Base-by-base conservation (phyloP, 1,284 basidiomycete species). In the Pseudozyma sp. region DNA sequence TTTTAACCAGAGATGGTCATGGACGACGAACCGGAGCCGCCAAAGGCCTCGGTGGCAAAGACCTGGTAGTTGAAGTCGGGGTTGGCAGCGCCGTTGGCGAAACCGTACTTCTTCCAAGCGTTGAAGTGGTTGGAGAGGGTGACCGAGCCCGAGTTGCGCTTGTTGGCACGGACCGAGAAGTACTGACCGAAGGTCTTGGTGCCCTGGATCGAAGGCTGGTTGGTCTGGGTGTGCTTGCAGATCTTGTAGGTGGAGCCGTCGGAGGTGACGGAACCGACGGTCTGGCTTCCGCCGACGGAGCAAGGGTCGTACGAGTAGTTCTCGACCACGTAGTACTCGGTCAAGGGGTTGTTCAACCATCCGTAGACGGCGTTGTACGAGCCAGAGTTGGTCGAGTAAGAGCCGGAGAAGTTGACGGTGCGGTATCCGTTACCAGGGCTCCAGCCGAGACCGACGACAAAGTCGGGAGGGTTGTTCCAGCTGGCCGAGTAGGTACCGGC, bases 301-400 rank as follows among this genome's bases (percentile, higher is more conserved):
- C 61, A 65, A n/a, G 64, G 68, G 51, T 71, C 54, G 56, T 64
- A 69, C 17, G 39, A 48, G 50, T 66, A 71, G 56, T 71, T 66
- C 43, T 71, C 68, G 4, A 71, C 61, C 5, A 71, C 48, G 53
- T 71, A 71, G 65, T 71, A 71, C 40, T 71, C 68, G 47, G 62
- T 66, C 29, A 71, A 29, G 0, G 68, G 68, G 42, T 49, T 62
- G 59, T 66, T 57, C 40, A 66, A 54, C 68, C 68, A 71, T 9
- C 68, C 68, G 42, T 71, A 71, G 4, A 68, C 64, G 29, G 68
- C 61, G 46, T 62, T 43, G 65, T 71, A 71, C 34, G 57, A 61
- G 46, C 58, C 54, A 16, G 61, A 57, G 39, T 61, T 62, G 33
- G 58, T 40, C 19, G 54, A 33, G 53, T 68, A 71, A 47, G 45